These are phyloP conservation scores for Metschnikowia amazonensis DNA, from an alignment of 805 yeast species.

Conservation along the genomic window DNA sequence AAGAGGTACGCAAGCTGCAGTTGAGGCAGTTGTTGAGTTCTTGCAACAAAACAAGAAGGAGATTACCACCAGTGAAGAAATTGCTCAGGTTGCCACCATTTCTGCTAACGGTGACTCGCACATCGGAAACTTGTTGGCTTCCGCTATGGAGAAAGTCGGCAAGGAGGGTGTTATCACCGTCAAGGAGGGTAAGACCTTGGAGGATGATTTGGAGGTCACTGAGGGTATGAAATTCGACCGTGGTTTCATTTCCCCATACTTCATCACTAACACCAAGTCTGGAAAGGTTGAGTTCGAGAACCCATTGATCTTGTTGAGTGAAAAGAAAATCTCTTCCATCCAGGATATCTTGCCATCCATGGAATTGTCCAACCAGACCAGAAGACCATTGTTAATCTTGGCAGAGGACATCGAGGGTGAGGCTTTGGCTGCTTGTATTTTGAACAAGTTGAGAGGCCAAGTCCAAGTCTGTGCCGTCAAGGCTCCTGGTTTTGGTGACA, in stretches of 20 bases:
- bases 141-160: conserved; percentile 98
- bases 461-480: conserved; percentile 96
- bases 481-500: conserved; percentile 99
- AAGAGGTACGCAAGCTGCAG: conserved; percentile 96
- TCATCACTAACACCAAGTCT: conserved; percentile 85
- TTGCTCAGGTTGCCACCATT: conserved; percentile 97
- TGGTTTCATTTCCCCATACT: conserved; percentile 95
- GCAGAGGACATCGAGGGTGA: conserved; percentile 98
- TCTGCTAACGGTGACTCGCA: conserved; percentile 95
- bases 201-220: conserved; percentile 90
- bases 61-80: conserved; percentile 89
- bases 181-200: conserved; percentile 94
- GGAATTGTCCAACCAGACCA: conserved; percentile 85
- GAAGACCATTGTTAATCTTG: conserved; percentile 88
- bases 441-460: conserved; percentile 97
- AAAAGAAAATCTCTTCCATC: conserved; percentile 87
- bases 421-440: conserved; percentile 95
- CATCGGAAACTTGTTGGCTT: conserved; percentile 85
- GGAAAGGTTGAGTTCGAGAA: conserved; percentile 95
- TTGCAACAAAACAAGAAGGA: conserved; percentile 84
- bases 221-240: conserved; percentile 99
- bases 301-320: conserved; percentile 83
- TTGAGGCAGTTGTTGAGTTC: conserved; percentile 83
- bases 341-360: conserved; percentile 90
- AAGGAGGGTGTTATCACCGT: conserved; percentile 98